Base-by-base conservation (phyloP, 2,329 filamentous ascomycete species). In the Diplodia corticola region DNA sequence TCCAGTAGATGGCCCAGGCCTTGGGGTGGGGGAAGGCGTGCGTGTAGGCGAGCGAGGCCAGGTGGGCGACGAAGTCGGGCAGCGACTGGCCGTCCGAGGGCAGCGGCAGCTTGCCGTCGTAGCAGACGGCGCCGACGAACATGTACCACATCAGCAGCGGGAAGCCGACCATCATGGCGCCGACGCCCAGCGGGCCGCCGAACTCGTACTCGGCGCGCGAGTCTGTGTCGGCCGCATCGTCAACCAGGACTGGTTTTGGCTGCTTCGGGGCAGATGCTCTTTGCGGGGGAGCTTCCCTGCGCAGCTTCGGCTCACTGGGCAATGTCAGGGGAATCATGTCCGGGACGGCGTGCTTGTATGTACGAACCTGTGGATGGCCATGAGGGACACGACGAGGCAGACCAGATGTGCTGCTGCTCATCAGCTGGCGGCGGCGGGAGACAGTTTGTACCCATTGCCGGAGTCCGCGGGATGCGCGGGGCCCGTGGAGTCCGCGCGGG, bases 131-230 rank as follows among this genome's bases (percentile, higher is more conserved):
- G 59, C 95, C 95, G 78, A 97, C 89, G 93, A 93, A 98, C 93
- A 98, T 97, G 82, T 97, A 98, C 86, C 92, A 97, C 94, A 98
- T 98, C 72, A 98, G 85, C 30, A 89, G 69, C n/a, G 95, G 95
- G 79, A 98, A 99, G 51, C 90, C 88, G 69, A 93, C 84, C 92
- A 98, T 98, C 87, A 97, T 93, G 70, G 86, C 82, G n/a, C 85
- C 80, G 49, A 93, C 90, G 66, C 94, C 94, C 17, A 85, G 75
- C 3, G 91, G 88, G 67, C 95, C 95, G 69, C 94, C 94, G 75
- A 98, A 99, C 76, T 99, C 95, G 69, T 84, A 84, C 69, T 86
- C 79, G 20, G 60, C 46, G 24, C n/a, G 46, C 4, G 60, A 40
- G 30, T 63, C 60, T 1, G 48, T 37, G 28, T 63, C 60, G 30